These are phyloP conservation scores for Diaporthe sp. DNA, from an alignment of 2,329 filamentous ascomycete species.

Conservation along the genomic window DNA sequence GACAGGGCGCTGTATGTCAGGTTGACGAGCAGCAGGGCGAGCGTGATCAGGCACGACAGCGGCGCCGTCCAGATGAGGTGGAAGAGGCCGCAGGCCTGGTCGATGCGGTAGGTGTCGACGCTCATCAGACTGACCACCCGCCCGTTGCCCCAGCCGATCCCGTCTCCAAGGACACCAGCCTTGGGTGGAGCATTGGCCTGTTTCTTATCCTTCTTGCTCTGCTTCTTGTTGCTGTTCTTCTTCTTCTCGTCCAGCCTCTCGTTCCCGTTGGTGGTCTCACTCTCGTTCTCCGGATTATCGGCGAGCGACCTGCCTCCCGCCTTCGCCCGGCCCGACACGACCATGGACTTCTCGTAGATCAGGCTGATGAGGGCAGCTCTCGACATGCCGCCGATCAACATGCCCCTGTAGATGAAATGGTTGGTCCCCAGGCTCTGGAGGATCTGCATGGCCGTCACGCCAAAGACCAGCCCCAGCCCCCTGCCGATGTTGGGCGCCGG, in stretches of 20 bases:
- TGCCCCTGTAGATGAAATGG: constrained; percentile 93
- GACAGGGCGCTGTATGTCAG: constrained; percentile 90
- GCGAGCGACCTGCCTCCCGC: constrained; percentile 74
- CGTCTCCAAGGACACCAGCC: constrained; percentile 74
- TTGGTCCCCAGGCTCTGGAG: constrained; percentile 85
- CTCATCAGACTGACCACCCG: constrained; percentile 95
- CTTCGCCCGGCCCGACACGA: constrained; percentile 87
- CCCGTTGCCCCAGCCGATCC: constrained; percentile 91
- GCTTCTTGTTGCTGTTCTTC: constrained; percentile 49
- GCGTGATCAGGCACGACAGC: constrained; percentile 81
- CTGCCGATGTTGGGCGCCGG: constrained; percentile 77
- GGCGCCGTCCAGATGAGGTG: constrained; percentile 94
- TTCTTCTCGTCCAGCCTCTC: constrained; percentile 63
- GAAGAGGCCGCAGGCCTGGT: constrained; percentile 89
- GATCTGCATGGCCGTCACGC: constrained; percentile 88
- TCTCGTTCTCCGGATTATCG: constrained; percentile 53
- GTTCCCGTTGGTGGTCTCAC: constrained; percentile 53
- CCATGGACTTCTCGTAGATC: constrained; percentile 95
- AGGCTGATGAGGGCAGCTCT: constrained; percentile 86
- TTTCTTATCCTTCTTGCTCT: constrained; percentile 48
- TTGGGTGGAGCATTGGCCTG: constrained; percentile 51
- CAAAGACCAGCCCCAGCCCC: constrained; percentile 87
- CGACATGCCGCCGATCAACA: constrained; percentile 89
- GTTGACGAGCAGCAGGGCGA: constrained; percentile 87
- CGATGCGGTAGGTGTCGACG: constrained; percentile 92